Conservation (phyloP, 179 eudicot species). For the Gypsophila paniculata region DNA sequence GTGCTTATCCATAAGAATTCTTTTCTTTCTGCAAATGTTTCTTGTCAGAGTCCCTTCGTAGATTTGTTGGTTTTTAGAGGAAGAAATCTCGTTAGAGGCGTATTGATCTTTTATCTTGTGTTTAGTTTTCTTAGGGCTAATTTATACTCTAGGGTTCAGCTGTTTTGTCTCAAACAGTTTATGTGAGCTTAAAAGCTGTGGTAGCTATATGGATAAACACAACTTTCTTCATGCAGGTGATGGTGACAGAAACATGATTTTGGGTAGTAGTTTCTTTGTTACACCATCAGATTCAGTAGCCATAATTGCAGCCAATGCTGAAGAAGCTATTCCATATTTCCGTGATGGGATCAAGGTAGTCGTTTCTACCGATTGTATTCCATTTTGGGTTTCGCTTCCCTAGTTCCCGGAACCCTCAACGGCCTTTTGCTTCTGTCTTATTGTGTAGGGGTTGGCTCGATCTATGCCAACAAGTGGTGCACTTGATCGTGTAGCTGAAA, state of each 20-base stretch:
- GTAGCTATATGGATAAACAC: background rate
- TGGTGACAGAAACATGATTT: slow-evolving; percentile 93
- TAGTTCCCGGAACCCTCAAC: slow-evolving; percentile 4
- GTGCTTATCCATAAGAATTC: background rate
- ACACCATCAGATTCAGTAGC: slow-evolving; percentile 97
- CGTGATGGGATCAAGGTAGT: slow-evolving; percentile 61
- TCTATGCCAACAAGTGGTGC: slow-evolving; percentile 99
- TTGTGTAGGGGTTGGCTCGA: slow-evolving; percentile 63
- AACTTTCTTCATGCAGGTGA: slow-evolving; percentile 50
- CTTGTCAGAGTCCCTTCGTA: background rate
- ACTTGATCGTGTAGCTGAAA: slow-evolving; percentile 91
- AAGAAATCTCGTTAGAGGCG: background rate
- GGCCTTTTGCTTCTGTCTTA: background rate
- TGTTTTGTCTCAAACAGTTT: background rate
- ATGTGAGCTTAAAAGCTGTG: background rate
- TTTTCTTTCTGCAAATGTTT: slow-evolving; percentile 15
- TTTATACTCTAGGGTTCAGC: background rate
- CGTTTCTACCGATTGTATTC: background rate
- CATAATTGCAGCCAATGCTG: slow-evolving; percentile 87
- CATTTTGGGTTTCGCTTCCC: background rate
- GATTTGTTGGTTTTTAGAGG: background rate
- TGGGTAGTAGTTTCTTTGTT: slow-evolving; percentile 76
- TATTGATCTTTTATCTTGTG: background rate
- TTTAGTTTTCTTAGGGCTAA: background rate
- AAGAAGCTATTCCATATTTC: slow-evolving; percentile 82